Evolutionary conservation across 768 basidiomycete species (phyloP).

Genomic region (Russula brevipes): DNA sequence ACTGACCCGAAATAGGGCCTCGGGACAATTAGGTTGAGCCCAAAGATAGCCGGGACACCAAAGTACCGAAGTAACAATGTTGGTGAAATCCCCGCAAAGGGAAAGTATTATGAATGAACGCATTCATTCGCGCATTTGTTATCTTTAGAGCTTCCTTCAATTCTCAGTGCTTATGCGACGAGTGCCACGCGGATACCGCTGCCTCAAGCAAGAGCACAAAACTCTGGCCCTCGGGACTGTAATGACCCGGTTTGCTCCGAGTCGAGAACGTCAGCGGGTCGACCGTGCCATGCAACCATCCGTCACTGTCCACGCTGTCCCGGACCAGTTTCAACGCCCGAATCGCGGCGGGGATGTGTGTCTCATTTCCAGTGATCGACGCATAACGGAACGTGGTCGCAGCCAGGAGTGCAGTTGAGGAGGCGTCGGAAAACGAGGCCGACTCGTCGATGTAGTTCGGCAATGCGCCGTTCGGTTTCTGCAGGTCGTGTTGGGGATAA

Average conservation of each 20-base stretch:
- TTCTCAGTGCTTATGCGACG: too few relatives aligned
- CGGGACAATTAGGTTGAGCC: too few relatives aligned
- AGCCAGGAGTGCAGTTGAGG: constrained; percentile 54
- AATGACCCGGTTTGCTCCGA: constrained; percentile 9
- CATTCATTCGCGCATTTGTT: too few relatives aligned
- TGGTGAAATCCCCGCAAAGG: too few relatives aligned
- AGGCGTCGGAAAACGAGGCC: constrained; percentile 48
- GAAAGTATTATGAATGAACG: too few relatives aligned
- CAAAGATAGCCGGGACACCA: too few relatives aligned
- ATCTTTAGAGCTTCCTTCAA: too few relatives aligned
- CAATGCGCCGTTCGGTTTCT: constrained; percentile 44
- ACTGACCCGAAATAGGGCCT: too few relatives aligned
- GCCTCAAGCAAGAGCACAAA: constrained; percentile 24
- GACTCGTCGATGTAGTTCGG: constrained; percentile 49
- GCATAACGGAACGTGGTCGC: constrained; percentile 53
- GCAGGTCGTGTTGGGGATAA: not conserved
- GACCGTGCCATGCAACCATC: constrained; percentile 20
- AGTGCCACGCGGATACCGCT: constrained; percentile 16
- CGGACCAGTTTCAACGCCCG: constrained; percentile 38
- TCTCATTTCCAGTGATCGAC: constrained; percentile 35
- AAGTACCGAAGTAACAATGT: too few relatives aligned
- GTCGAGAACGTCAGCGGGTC: constrained; percentile 16
- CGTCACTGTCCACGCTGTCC: constrained; percentile 35
- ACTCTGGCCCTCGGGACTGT: constrained; percentile 26
- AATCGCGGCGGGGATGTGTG: constrained; percentile 39